Conservation (phyloP, 2,329 filamentous ascomycete genomes). For the Graphilbum fragrans region DNA sequence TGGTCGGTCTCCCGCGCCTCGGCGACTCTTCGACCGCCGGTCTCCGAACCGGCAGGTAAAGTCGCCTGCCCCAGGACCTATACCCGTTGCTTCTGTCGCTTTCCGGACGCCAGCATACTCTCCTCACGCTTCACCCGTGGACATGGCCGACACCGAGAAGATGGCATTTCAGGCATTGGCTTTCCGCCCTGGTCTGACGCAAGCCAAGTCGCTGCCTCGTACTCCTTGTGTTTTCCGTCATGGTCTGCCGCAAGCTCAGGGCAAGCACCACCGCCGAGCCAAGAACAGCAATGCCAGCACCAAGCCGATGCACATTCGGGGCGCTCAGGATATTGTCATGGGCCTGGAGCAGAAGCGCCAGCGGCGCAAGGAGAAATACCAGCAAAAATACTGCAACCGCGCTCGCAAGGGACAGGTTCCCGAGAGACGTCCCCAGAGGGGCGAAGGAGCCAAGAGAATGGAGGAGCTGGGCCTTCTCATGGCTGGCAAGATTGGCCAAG, state of each 20-base stretch:
- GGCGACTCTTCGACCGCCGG: slow-evolving; percentile 49
- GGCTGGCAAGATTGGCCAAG: slow-evolving; percentile 64
- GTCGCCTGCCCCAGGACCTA: slow-evolving; percentile 52
- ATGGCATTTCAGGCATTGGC: slow-evolving; percentile 31
- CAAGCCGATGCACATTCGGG: slow-evolving; percentile 59
- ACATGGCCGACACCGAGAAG: slow-evolving; percentile 24
- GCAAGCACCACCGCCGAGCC: slow-evolving; percentile 22
- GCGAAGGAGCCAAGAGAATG: slow-evolving; percentile 89
- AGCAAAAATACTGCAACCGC: slow-evolving; percentile 79
- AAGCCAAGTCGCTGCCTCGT: slow-evolving; percentile 79
- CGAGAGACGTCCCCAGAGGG: slow-evolving; percentile 59
- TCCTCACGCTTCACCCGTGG: slow-evolving; percentile 29
- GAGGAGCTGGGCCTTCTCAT: slow-evolving; percentile 79
- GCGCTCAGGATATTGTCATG: slow-evolving; percentile 96
- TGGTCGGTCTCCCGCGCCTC: slow-evolving; percentile 43
- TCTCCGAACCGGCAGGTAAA: slow-evolving; percentile 54
- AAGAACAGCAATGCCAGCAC: slow-evolving; percentile 15
- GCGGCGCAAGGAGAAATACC: slow-evolving; percentile 83
- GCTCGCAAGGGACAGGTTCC: slow-evolving; percentile 55
- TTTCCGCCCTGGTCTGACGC: slow-evolving; percentile 54
- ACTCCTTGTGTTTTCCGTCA: slow-evolving; percentile 57
- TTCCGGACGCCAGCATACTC: slow-evolving; percentile 22
- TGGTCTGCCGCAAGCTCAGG: slow-evolving; percentile 13
- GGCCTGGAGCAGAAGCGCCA: slow-evolving; percentile 90
- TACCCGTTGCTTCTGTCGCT: neutral